These are phyloP conservation scores for Apostasia ramifera DNA, from an alignment of 106 monocot species.

Conservation along the genomic window DNA sequence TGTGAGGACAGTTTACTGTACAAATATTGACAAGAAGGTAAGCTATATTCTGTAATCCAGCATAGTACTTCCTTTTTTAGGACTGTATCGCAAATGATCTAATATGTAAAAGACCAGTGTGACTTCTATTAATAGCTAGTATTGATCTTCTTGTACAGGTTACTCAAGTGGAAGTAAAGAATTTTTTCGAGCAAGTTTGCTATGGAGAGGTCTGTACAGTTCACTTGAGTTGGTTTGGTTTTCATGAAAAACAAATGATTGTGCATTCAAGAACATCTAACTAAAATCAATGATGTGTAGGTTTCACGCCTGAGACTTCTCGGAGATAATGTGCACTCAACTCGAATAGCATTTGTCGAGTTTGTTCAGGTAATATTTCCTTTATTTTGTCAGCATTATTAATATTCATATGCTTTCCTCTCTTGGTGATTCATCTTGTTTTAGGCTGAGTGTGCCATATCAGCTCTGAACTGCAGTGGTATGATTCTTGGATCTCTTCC, in stretches of 20 bases:
- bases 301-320: slow-evolving; percentile 44
- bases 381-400: neutral
- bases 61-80: neutral
- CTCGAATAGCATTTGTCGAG: slow-evolving; percentile 43
- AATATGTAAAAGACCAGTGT: neutral
- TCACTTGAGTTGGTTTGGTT: neutral
- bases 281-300: slow-evolving; percentile 1
- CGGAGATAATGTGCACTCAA: slow-evolving; percentile 27
- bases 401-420: neutral
- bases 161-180: slow-evolving; percentile 40
- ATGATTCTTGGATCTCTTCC: slow-evolving; percentile 55
- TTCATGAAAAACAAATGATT: neutral
- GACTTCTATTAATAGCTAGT: neutral
- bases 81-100: too few relatives aligned
- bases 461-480: slow-evolving; percentile 72
- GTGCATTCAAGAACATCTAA: neutral
- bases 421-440: neutral
- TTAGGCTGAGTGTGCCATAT: slow-evolving; percentile 74
- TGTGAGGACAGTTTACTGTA: slow-evolving; percentile 60
- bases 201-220: slow-evolving; percentile 32
- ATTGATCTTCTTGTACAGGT: slow-evolving; percentile 25
- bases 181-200: slow-evolving; percentile 41
- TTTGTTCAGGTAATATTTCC: slow-evolving; percentile 15
- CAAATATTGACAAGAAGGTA: slow-evolving; percentile 72
- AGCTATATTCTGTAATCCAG: neutral